phyloP scores from a whole-genome alignment of 148 eudicot genomes.

The Silene uniflora region DNA sequence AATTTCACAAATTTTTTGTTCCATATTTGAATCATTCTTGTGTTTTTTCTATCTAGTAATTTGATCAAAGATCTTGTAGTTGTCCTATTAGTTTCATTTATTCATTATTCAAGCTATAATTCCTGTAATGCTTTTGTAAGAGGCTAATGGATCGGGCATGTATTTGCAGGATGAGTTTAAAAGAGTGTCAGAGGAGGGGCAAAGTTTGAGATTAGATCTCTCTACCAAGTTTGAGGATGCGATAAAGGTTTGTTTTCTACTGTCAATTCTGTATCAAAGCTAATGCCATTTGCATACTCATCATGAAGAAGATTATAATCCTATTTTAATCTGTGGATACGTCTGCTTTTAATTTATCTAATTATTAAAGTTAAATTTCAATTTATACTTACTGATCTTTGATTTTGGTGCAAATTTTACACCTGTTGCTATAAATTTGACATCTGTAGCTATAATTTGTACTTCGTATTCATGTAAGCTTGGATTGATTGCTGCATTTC shows the following conservation, averaged over 20 bases:
- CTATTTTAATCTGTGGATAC: not conserved
- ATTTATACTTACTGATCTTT: not conserved
- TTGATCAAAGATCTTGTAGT: not conserved
- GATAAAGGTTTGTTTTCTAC: slow-evolving; percentile 52
- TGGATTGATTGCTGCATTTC: not conserved
- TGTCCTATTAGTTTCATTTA: not conserved
- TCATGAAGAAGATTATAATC: not conserved
- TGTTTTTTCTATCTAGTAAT: not conserved
- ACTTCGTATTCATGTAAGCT: not conserved
- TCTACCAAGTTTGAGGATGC: slow-evolving; percentile 84
- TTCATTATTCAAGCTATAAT: slow-evolving; percentile 8
- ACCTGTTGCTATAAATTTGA: not conserved
- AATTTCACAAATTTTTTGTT: not conserved
- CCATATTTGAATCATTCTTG: not conserved
- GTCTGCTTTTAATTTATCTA: not conserved
- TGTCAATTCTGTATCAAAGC: not conserved
- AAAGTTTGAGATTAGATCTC: slow-evolving; percentile 82
- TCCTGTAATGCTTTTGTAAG: not conserved
- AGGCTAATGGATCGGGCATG: slow-evolving; percentile 20
- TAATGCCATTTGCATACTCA: not conserved
- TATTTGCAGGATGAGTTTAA: slow-evolving; percentile 82
- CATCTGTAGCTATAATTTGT: too few species aligned
- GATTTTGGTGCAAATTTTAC: not conserved
- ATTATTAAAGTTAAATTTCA: not conserved
- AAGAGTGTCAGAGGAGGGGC: slow-evolving; percentile 83